These are phyloP conservation scores for Suillus variegatus DNA, from an alignment of 768 basidiomycete genomes.

Conservation along the genomic window DNA sequence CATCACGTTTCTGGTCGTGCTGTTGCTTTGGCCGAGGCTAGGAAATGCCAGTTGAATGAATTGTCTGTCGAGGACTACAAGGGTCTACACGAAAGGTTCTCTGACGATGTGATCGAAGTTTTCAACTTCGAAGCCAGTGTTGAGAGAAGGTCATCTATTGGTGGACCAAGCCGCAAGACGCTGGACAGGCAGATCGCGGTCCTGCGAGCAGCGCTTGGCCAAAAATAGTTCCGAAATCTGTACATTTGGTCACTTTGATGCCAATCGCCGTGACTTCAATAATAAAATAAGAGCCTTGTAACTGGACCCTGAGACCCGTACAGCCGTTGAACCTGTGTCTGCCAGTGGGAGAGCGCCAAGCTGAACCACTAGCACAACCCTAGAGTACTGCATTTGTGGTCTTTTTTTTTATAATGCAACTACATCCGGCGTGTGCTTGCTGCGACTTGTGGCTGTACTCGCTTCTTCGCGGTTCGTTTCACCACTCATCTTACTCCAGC, in stretches of 20 bases:
- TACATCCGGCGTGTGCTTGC: neutral
- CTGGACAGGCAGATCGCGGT: slow-evolving; percentile 83
- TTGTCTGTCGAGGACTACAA: slow-evolving; percentile 82
- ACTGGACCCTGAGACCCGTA: neutral
- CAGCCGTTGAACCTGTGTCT: neutral
- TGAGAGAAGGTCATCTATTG: slow-evolving; percentile 89
- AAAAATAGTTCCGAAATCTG: slow-evolving; percentile 14
- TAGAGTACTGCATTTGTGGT: neutral
- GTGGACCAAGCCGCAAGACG: slow-evolving; percentile 86
- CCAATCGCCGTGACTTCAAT: neutral
- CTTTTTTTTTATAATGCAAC: neutral
- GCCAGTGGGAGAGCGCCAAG: too few species aligned
- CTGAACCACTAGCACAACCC: neutral
- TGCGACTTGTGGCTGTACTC: slow-evolving; percentile 4
- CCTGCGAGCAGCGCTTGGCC: slow-evolving; percentile 58
- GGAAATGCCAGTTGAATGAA: slow-evolving; percentile 77
- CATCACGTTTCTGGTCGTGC: slow-evolving; percentile 98
- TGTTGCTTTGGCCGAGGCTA: slow-evolving; percentile 89
- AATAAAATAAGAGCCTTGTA: neutral
- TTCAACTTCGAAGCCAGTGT: slow-evolving; percentile 97
- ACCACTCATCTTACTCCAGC: slow-evolving; percentile 1
- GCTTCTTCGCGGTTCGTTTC: neutral
- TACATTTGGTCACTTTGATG: neutral
- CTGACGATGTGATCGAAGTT: slow-evolving; percentile 76
- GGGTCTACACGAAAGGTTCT: slow-evolving; percentile 72